Conservation (phyloP, 176 grass and related monocot genomes). For the Thalia dealbata region DNA sequence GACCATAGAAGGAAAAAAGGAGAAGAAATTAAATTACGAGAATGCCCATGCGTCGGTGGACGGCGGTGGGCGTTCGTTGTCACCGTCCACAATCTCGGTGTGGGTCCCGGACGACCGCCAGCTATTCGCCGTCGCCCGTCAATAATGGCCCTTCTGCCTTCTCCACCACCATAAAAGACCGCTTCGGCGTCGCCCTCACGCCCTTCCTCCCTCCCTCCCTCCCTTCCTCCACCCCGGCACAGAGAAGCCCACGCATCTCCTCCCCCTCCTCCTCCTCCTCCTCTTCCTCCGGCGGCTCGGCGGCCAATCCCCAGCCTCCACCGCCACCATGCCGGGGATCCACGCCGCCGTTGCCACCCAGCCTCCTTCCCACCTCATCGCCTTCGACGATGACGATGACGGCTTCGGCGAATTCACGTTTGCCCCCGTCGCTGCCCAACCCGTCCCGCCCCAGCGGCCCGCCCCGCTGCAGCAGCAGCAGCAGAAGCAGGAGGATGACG, state of each 20-base stretch:
- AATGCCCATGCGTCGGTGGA: background rate
- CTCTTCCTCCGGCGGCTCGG: background rate
- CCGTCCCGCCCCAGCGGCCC: background rate
- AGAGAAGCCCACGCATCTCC: no score
- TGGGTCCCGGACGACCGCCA: background rate
- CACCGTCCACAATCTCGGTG: background rate
- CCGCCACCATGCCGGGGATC: slow-evolving; percentile 8
- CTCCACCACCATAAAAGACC: background rate
- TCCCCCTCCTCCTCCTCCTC: background rate
- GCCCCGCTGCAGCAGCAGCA: background rate
- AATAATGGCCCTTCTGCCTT: slow-evolving; percentile 4
- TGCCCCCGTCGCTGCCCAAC: background rate
- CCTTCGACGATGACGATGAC: slow-evolving; percentile 6
- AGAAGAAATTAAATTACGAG: background rate
- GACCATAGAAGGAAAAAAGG: no score
- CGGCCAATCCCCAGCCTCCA: background rate
- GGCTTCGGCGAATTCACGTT: slow-evolving; percentile 20
- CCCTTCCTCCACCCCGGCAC: no score
- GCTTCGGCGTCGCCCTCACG: no score
- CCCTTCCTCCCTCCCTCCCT: no score
- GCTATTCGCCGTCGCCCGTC: background rate
- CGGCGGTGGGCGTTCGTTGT: background rate
- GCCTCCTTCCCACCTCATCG: background rate
- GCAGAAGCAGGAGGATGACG: slow-evolving; percentile 1
- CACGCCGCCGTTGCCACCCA: background rate